These are phyloP conservation scores for Bassia scoparia DNA, from an alignment of 148 eudicot species.

Conservation along the genomic window DNA sequence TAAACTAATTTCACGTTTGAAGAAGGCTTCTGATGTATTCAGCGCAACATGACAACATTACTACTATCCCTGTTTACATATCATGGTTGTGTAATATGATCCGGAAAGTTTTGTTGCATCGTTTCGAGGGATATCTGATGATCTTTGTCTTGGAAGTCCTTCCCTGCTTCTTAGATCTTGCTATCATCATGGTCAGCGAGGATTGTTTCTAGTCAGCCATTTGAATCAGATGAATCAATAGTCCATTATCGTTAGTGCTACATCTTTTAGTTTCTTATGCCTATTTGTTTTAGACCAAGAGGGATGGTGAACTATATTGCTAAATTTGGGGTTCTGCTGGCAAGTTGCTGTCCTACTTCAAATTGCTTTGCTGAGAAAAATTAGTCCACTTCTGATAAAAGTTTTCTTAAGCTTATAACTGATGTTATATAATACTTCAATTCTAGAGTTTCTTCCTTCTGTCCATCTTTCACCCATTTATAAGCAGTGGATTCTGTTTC, in stretches of 20 bases:
- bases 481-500: slow-evolving; percentile 30
- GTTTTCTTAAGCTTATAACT: slow-evolving; percentile 44
- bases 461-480: slow-evolving; percentile 34
- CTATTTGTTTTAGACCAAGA: slow-evolving; percentile 33
- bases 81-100: slow-evolving; percentile 26
- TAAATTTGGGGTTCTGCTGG: slow-evolving; percentile 36
- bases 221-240: slow-evolving; percentile 25
- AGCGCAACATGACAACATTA: slow-evolving; percentile 27
- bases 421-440: slow-evolving; percentile 39
- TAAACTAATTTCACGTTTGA: slow-evolving; percentile 31
- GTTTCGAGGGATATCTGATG: slow-evolving; percentile 30
- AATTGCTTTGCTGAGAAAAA: slow-evolving; percentile 38
- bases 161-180: slow-evolving; percentile 32
- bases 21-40: slow-evolving; percentile 38
- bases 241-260: slow-evolving; percentile 26
- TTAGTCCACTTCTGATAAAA: slow-evolving; percentile 47
- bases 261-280: slow-evolving; percentile 37
- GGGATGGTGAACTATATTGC: slow-evolving; percentile 40
- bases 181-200: slow-evolving; percentile 24
- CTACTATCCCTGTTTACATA: slow-evolving; percentile 20
- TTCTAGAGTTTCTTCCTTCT: slow-evolving; percentile 34
- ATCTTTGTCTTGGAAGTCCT: slow-evolving; percentile 18
- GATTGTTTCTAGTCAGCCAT: slow-evolving; percentile 35
- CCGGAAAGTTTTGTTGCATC: slow-evolving; percentile 29
- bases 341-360: slow-evolving; percentile 34